Base-by-base conservation (phyloP, 2,329 filamentous ascomycete genomes). In the Aspergillus piperis region DNA sequence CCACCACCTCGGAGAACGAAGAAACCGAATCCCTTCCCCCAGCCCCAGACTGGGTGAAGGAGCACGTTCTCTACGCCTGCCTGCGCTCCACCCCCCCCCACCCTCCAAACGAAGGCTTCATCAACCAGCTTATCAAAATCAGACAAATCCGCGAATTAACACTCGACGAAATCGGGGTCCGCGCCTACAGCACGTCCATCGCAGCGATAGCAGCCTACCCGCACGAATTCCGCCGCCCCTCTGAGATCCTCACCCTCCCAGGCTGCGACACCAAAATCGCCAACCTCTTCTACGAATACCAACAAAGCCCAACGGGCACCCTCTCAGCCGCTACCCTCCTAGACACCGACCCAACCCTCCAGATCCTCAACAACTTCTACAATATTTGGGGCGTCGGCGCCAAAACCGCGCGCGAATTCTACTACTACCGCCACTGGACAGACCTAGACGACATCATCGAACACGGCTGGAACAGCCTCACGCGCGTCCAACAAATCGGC, bases 301-400 rank as follows among this genome's bases (percentile, higher is more conserved):
- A 82, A 55, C 81, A 83, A 59, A 80, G 74, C 19, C 69, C 1
- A 82, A 83, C 0, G 3, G 88, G 87, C 0, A 80, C 76, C 15
- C 78, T 96, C 5, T 72, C 81, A 38, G 90, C 91, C 23, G 87
- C 88, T 0, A 78, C 84, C 7, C 84, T 87, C 3, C 84, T 90
- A 1, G 83, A 89, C 54, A 76, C 78, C 0, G 88, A 96, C 66
- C 80, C 85, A 11, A 85, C 83, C 59, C 81, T 95, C 60, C 81
- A 82, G 19, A 82, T 87, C 0, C 77, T 97, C 3, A 81, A 85
- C 48, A 73, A 83, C 0, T 97, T 98, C 75, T 90, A 90, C 77
- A 82, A 90, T 4, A 96, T 97, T 59, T 96, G 92, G 90, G 94
- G 93, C n/a, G 92, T 97, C 0, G 94, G 90, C 0, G 88, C 90